Evolutionary conservation across 768 basidiomycete species (phyloP).

Genomic region (Boletus rubropictus): DNA sequence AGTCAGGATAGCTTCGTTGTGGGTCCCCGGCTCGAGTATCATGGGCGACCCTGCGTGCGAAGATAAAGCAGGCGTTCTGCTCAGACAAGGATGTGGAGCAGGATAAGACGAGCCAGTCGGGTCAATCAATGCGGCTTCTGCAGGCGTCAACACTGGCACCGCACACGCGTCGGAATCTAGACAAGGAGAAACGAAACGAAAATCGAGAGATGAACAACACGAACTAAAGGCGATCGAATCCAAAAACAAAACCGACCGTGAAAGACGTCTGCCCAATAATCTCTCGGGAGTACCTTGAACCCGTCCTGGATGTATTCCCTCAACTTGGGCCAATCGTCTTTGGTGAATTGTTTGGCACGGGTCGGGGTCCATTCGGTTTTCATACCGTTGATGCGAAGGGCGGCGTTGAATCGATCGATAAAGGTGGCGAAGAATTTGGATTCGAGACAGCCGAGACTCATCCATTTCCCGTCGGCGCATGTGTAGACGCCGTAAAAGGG

Average conservation of each 20-base stretch:
- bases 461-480: slow-evolving; percentile 67
- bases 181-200: too few species aligned
- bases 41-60: slow-evolving; percentile 2
- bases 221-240: neutral
- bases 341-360: slow-evolving; percentile 39
- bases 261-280: slow-evolving; percentile 66
- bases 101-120: slow-evolving; percentile 38
- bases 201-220: neutral
- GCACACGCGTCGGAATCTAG: slow-evolving; percentile 69
- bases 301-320: slow-evolving; percentile 55
- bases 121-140: slow-evolving; percentile 50
- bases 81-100: slow-evolving; percentile 46
- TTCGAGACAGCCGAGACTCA: slow-evolving; percentile 74
- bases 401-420: slow-evolving; percentile 46
- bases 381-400: slow-evolving; percentile 39
- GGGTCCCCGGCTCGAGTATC: slow-evolving; percentile 43
- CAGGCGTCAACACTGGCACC: slow-evolving; percentile 58
- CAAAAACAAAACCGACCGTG: slow-evolving; percentile 39
- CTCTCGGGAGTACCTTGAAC: slow-evolving; percentile 53
- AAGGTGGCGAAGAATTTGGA: slow-evolving; percentile 66
- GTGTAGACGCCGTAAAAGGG: slow-evolving; percentile 74
- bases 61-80: slow-evolving; percentile 27
- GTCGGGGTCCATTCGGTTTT: slow-evolving; percentile 53
- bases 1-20: slow-evolving; percentile 48
- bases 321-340: slow-evolving; percentile 52